phyloP scores from a whole-genome alignment of 176 grass and related monocot species.

The Avena sativa region DNA sequence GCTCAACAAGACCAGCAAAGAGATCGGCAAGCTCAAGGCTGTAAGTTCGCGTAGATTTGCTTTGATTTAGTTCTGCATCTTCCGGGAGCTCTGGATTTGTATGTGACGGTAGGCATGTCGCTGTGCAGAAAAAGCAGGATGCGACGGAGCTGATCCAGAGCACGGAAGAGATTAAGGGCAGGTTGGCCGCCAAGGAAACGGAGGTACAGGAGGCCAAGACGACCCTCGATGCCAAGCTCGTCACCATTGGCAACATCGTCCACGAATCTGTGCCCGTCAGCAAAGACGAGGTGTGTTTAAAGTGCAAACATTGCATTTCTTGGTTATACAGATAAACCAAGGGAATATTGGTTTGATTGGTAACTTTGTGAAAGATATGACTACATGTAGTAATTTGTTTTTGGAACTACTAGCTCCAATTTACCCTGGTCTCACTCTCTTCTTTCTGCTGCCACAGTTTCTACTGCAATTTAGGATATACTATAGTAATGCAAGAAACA shows the following conservation, averaged over 20 bases:
- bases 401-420: background rate
- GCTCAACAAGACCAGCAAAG: conserved; percentile 88
- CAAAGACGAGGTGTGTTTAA: conserved; percentile 53
- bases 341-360: background rate
- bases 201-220: conserved; percentile 90
- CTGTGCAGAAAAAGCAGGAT: conserved; percentile 62
- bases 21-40: conserved; percentile 80
- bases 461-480: background rate
- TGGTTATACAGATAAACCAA: background rate
- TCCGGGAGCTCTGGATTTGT: background rate
- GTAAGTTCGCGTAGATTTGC: conserved; percentile 40
- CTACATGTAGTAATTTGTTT: background rate
- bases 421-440: background rate
- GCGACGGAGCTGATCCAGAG: conserved; percentile 73
- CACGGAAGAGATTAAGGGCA: conserved; percentile 82
- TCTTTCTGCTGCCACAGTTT: background rate
- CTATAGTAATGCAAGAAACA: background rate
- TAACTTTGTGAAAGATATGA: background rate
- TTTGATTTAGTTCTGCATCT: background rate
- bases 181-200: conserved; percentile 69
- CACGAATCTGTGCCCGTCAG: conserved; percentile 79
- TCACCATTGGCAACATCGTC: conserved; percentile 78
- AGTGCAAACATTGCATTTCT: background rate
- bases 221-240: conserved; percentile 65
- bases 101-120: background rate